Evolutionary conservation across 2,329 filamentous ascomycete genomes (phyloP).

Genomic region (Aspergillus udagawae): DNA sequence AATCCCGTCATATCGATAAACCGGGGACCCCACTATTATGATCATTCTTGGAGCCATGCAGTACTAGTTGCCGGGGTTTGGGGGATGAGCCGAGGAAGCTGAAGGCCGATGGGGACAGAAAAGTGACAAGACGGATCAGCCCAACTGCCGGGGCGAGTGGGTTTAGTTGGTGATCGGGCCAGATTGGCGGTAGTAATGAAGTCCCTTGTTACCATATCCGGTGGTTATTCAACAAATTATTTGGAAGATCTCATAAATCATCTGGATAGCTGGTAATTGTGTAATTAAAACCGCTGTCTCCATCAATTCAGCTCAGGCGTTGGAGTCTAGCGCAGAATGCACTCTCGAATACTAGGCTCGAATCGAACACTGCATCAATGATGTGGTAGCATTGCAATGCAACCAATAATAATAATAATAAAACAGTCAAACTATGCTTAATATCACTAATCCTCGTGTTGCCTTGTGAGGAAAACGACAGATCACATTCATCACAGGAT

Average conservation of each 20-base stretch:
- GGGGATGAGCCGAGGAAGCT: constrained; percentile 2
- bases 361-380: neutral
- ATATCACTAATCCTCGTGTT: neutral
- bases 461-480: neutral
- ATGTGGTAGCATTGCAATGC: neutral
- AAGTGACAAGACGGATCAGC: neutral
- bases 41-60: constrained; percentile 13
- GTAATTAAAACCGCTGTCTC: no score
- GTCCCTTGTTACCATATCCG: neutral
- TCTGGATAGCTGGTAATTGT: neutral
- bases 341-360: neutral
- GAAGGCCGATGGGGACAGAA: neutral
- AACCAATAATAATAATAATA: neutral
- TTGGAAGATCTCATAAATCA: no score
- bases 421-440: neutral
- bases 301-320: no score
- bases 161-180: neutral
- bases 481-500: neutral
- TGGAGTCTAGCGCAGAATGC: neutral
- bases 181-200: neutral
- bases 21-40: neutral
- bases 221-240: neutral
- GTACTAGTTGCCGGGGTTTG: constrained; percentile 13
- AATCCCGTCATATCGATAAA: neutral
- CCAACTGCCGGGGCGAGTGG: neutral